phyloP scores from a whole-genome alignment of 73 alveolate species.

The Stentor roeselii region DNA sequence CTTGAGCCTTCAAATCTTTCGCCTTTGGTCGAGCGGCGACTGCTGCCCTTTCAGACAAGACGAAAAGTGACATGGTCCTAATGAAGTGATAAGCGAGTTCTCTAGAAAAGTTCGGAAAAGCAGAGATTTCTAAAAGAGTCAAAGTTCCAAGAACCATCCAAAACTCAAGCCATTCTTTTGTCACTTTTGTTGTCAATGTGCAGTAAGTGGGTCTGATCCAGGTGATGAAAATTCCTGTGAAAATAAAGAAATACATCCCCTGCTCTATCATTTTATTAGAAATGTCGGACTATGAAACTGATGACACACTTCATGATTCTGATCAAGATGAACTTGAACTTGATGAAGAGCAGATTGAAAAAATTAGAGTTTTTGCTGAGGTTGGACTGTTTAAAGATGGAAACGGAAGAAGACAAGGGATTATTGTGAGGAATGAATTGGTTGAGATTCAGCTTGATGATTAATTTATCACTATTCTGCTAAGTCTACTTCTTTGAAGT shows the following conservation, averaged over 20 bases:
- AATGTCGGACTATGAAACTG: neutral
- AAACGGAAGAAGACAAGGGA: neutral
- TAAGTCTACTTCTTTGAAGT: too few relatives aligned
- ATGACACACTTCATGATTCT: neutral
- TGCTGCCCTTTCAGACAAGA: neutral
- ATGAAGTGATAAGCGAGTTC: neutral
- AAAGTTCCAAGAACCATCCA: neutral
- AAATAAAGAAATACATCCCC: too few relatives aligned
- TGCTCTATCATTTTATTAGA: neutral
- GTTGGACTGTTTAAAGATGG: neutral
- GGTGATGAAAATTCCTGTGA: too few relatives aligned
- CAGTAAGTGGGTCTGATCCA: neutral
- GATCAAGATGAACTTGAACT: neutral
- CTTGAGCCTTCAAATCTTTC: neutral
- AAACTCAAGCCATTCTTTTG: neutral
- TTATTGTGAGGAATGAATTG: neutral
- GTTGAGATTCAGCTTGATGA: too few relatives aligned
- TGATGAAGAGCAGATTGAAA: neutral
- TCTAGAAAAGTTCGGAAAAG: neutral
- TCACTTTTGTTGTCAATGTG: neutral
- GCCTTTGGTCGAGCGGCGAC: neutral
- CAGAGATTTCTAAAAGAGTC: neutral
- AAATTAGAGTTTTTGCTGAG: neutral
- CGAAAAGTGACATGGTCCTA: neutral
- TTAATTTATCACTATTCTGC: too few relatives aligned